A percentile compares a stretch with the other conserved stretches of the same genome.
These are phyloP conservation scores for Hysterium pulicare DNA, from an alignment of 2,329 filamentous ascomycete species.

Conservation along the genomic window DNA sequence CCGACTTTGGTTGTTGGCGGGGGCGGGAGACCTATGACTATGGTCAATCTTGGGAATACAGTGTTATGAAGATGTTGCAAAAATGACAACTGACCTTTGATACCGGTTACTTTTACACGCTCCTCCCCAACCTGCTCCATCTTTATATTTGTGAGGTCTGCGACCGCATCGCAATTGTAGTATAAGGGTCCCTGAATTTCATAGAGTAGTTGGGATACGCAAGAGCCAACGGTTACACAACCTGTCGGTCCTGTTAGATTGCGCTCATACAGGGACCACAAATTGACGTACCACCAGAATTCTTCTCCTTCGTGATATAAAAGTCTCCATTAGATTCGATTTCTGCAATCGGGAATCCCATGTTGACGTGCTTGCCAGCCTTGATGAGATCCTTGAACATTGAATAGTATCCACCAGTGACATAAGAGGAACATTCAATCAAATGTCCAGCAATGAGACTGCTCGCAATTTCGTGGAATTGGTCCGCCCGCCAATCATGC, in stretches of 20 bases:
- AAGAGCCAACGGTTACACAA: conserved; percentile 43
- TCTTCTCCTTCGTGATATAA: conserved; percentile 29
- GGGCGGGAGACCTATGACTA: conserved; percentile 42
- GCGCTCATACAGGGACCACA: too few species aligned
- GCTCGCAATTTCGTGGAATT: conserved; percentile 33
- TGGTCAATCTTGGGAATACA: conserved; percentile 40
- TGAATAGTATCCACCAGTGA: conserved; percentile 36
- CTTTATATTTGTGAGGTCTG: conserved; percentile 47
- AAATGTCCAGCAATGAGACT: conserved; percentile 38
- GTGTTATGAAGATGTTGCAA: neutral
- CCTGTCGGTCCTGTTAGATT: too few species aligned
- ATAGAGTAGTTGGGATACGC: conserved; percentile 43
- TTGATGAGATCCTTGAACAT: conserved; percentile 31
- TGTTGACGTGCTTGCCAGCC: conserved; percentile 19
- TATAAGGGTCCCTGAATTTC: conserved; percentile 45
- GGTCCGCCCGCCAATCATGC: conserved; percentile 34
- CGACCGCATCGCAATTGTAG: conserved; percentile 56
- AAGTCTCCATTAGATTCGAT: conserved; percentile 26
- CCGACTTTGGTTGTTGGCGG: conserved; percentile 49
- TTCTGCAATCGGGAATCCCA: conserved; percentile 36
- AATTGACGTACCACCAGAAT: too few species aligned
- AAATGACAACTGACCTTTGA: conserved; percentile 33
- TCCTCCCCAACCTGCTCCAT: conserved; percentile 52
- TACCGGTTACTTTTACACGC: conserved; percentile 48
- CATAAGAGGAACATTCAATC: conserved; percentile 35